Evolutionary conservation across 176 grass and related monocot genomes (phyloP).

Genomic region (Oropetium thomaeum): DNA sequence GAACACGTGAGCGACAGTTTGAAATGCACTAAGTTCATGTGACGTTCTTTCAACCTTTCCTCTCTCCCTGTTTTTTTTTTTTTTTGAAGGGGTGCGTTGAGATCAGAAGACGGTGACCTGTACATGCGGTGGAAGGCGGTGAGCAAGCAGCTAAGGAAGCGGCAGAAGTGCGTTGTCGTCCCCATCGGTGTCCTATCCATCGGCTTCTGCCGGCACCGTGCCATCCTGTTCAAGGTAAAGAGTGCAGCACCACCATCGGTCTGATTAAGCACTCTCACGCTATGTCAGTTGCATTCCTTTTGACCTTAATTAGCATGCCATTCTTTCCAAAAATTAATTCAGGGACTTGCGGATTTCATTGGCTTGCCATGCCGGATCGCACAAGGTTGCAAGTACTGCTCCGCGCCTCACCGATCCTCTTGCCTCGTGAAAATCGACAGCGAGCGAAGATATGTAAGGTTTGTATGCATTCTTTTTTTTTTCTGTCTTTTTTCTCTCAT

Average conservation of each 20-base stretch:
- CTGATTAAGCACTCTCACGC: not conserved
- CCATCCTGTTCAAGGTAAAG: constrained; percentile 93
- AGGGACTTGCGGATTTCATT: constrained; percentile 76
- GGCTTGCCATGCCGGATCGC: constrained; percentile 85
- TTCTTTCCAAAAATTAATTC: constrained; percentile 19
- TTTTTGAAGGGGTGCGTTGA: constrained; percentile 65
- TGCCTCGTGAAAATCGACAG: constrained; percentile 77
- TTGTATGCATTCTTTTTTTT: not conserved
- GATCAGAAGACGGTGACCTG: constrained; percentile 67
- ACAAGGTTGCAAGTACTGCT: constrained; percentile 92
- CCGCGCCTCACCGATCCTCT: constrained; percentile 73
- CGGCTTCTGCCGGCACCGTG: constrained; percentile 86
- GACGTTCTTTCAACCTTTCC: not conserved
- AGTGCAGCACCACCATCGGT: too few species aligned
- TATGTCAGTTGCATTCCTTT: not conserved
- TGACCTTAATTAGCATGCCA: not conserved
- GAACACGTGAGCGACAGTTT: constrained; percentile 27
- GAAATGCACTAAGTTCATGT: not conserved
- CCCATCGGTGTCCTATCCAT: constrained; percentile 73
- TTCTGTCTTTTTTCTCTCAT: not conserved
- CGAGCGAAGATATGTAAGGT: constrained; percentile 42
- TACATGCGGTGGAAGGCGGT: constrained; percentile 77
- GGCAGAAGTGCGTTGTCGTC: constrained; percentile 58
- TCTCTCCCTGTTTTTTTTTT: too few species aligned
- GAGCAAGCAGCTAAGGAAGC: constrained; percentile 70